Base-by-base conservation (phyloP, 2,329 filamentous ascomycete species). In the Ceratocystis lukuohia region DNA sequence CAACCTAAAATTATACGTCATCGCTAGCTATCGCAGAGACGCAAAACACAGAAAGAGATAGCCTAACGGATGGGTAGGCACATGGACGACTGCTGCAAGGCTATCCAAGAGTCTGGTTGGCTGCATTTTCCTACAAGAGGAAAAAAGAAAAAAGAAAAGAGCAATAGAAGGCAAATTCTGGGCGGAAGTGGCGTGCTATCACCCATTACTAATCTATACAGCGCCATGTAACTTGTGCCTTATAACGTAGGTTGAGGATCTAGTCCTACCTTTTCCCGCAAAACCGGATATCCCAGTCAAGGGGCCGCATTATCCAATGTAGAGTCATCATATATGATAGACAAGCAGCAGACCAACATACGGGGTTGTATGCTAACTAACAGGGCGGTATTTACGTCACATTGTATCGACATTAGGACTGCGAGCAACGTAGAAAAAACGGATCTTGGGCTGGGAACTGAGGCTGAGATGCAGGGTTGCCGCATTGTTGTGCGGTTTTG, bases 261-360 rank as follows among this genome's bases (percentile, higher is more conserved):
- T 33, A 12, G 53, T 17, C 22, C 53, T 22, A 6, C 30, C 22
- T 7, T 3, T 17, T 30, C 53, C 53, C 53, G 53, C 53, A 25
- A 57, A n/a, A 57, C 53, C 30, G 53, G 53, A 57, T 57, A 57
- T 57, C 25, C 53, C 25, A 22, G 53, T 33, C 30, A 30, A 57
- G 53, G 53, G 53, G 46, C 46, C 30, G 53, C 28, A 41, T 41
- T 41, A 41, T 41, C 37, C 10, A 41, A 41, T 41, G 37, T 12
- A 41, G 10, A 41, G 37, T 41, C 37, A 41, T 41, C 37, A 17
- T 12, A 57, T 57, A 57, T 57, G 53, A 57, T 17, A n/a, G 22
- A 57, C 37, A 41, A 12, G 37, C 37, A 41, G 37, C 37, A 41
- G 37, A 4, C 37, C 37, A 41, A 12, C 37, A 12, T 41, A 41